phyloP scores from a whole-genome alignment of 2,329 filamentous ascomycete genomes.

The Fusarium tanahbumbuense region DNA sequence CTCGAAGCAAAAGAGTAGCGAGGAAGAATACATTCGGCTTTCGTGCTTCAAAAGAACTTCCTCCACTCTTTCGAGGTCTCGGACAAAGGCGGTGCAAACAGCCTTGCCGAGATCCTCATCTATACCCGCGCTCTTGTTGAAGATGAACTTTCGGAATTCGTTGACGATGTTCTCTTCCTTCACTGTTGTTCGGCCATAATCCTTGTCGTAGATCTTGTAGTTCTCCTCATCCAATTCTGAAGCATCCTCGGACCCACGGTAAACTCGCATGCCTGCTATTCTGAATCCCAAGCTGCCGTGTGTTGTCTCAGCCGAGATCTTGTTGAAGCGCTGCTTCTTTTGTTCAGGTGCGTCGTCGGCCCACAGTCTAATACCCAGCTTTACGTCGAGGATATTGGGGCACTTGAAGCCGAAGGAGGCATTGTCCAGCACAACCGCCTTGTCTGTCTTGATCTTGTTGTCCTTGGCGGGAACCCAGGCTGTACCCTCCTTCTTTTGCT shows the following conservation, averaged over 20 bases:
- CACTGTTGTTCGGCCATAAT: conserved; percentile 67
- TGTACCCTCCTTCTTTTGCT: conserved; percentile 36
- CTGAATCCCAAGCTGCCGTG: conserved; percentile 71
- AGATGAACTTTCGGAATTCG: conserved; percentile 68
- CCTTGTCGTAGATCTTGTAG: conserved; percentile 72
- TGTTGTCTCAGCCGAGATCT: conserved; percentile 69
- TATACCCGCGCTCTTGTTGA: conserved; percentile 68
- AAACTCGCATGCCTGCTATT: conserved; percentile 74
- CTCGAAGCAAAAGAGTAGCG: conserved; percentile 72
- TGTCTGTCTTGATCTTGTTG: conserved; percentile 77
- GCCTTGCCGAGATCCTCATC: conserved; percentile 67
- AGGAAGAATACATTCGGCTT: conserved; percentile 73
- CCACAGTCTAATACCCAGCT: conserved; percentile 88
- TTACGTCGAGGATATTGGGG: conserved; percentile 93
- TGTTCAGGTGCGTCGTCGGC: conserved; percentile 75
- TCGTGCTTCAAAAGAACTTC: conserved; percentile 66
- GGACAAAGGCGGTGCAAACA: conserved; percentile 65
- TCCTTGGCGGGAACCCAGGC: conserved; percentile 63
- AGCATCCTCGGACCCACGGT: conserved; percentile 65
- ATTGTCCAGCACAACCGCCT: conserved; percentile 87
- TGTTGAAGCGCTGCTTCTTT: conserved; percentile 70
- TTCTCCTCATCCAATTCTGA: conserved; percentile 64
- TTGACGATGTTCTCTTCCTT: conserved; percentile 65
- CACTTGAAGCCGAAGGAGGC: conserved; percentile 81
- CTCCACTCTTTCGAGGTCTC: conserved; percentile 65